These are phyloP conservation scores for Xylaria grammica DNA, from an alignment of 495 filamentous ascomycete species.

Conservation along the genomic window DNA sequence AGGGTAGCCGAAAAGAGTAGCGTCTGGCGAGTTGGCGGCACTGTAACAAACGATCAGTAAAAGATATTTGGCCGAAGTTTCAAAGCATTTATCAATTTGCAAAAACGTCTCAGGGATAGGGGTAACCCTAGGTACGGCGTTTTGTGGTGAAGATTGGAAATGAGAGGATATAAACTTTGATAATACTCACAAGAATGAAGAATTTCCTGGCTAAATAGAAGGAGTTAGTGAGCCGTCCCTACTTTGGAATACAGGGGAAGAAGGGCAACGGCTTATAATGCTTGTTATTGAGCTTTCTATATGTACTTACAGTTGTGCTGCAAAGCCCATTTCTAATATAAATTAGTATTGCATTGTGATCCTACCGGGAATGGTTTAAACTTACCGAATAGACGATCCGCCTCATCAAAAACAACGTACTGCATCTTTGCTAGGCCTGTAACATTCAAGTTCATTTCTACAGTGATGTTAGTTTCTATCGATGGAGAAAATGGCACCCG, in stretches of 20 bases:
- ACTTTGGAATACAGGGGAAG: background rate
- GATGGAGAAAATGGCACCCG: background rate
- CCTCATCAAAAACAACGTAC: slow-evolving; percentile 97
- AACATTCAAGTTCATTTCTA: slow-evolving; percentile 73
- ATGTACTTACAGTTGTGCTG: slow-evolving; percentile 67
- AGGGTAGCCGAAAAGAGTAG: slow-evolving; percentile 94
- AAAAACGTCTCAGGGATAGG: too few species aligned
- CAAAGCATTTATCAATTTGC: background rate
- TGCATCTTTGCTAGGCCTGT: slow-evolving; percentile 64
- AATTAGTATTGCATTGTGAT: background rate
- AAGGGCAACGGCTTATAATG: background rate
- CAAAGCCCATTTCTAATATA: slow-evolving; percentile 82
- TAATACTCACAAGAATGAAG: slow-evolving; percentile 63
- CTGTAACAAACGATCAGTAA: slow-evolving; percentile 5
- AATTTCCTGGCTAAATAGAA: slow-evolving; percentile 68
- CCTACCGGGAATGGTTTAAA: background rate
- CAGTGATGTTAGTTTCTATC: slow-evolving; percentile 36
- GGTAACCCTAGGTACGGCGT: too few species aligned
- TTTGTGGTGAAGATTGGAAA: background rate
- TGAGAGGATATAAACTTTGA: background rate
- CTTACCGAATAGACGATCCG: slow-evolving; percentile 82
- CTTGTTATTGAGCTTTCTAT: background rate
- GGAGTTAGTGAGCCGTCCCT: background rate
- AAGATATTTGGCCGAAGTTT: background rate
- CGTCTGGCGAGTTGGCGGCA: slow-evolving; percentile 85